Conservation (phyloP, 108 stramenopile genomes). For the Cyclotella sp. region DNA sequence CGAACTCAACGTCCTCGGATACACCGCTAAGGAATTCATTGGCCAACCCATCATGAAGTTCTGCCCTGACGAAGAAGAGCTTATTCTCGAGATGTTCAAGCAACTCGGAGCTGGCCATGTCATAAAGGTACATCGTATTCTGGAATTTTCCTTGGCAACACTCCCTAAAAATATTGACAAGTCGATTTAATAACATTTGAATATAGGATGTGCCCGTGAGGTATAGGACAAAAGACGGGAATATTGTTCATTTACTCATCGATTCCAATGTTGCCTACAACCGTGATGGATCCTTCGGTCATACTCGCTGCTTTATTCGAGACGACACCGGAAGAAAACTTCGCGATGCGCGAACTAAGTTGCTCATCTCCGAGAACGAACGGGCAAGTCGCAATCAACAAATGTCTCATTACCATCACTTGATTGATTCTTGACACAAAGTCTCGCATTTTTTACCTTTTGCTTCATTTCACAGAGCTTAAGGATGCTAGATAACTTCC, state of each 20-base stretch:
- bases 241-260: constrained; percentile 56
- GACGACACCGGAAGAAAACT: constrained; percentile 59
- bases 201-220: constrained; percentile 52
- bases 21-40: constrained; percentile 54
- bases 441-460: not conserved
- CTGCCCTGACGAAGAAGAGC: constrained; percentile 51
- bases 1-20: constrained; percentile 58
- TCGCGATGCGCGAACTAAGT: constrained; percentile 32
- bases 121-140: constrained; percentile 10
- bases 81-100: constrained; percentile 55
- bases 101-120: constrained; percentile 51
- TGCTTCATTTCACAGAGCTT: no score
- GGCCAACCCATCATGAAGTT: constrained; percentile 53
- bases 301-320: constrained; percentile 61
- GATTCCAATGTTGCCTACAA: constrained; percentile 65
- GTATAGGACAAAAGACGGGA: constrained; percentile 61
- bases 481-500: constrained; percentile 44
- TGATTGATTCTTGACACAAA: not conserved
- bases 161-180: no score
- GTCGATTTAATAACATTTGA: no score
- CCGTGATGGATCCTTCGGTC: constrained; percentile 54
- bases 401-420: not conserved
- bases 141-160: no score
- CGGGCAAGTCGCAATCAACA: constrained; percentile 16
- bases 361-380: constrained; percentile 41